These are phyloP conservation scores for Colletotrichum aenigma DNA, from an alignment of 2,329 filamentous ascomycete genomes.

Conservation along the genomic window DNA sequence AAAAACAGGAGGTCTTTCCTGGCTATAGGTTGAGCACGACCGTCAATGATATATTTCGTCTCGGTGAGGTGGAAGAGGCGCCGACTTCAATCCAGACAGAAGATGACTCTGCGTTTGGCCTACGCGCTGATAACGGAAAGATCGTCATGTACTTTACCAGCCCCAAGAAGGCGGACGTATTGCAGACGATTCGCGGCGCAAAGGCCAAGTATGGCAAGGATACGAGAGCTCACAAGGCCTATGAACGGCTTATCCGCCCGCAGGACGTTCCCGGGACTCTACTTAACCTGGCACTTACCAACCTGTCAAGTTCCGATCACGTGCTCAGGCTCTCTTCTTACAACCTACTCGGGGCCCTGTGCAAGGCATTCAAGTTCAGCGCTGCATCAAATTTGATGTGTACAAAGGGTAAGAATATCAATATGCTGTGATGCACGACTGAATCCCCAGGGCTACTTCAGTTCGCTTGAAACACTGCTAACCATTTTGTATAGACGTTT, in stretches of 20 bases:
- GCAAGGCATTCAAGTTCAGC: constrained; percentile 70
- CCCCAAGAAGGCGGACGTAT: constrained; percentile 64
- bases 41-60: constrained; percentile 72
- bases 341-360: constrained; percentile 70
- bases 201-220: constrained; percentile 71
- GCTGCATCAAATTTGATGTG: constrained; percentile 66
- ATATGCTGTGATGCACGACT: not conserved
- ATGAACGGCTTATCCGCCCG: constrained; percentile 69
- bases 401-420: constrained; percentile 55
- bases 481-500: constrained; percentile 51
- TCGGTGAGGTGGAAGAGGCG: constrained; percentile 71
- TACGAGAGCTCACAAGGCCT: constrained; percentile 61
- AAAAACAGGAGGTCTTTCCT: constrained; percentile 71
- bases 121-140: constrained; percentile 71
- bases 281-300: constrained; percentile 70
- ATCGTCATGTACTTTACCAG: constrained; percentile 76
- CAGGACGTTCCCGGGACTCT: constrained; percentile 75
- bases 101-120: constrained; percentile 70
- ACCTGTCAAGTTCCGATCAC: constrained; percentile 66
- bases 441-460: not conserved
- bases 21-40: constrained; percentile 65
- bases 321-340: constrained; percentile 68
- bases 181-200: constrained; percentile 66
- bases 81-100: constrained; percentile 68
- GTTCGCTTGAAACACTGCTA: not conserved